phyloP scores from a whole-genome alignment of 345 rosid species.

The Excoecaria agallocha region DNA sequence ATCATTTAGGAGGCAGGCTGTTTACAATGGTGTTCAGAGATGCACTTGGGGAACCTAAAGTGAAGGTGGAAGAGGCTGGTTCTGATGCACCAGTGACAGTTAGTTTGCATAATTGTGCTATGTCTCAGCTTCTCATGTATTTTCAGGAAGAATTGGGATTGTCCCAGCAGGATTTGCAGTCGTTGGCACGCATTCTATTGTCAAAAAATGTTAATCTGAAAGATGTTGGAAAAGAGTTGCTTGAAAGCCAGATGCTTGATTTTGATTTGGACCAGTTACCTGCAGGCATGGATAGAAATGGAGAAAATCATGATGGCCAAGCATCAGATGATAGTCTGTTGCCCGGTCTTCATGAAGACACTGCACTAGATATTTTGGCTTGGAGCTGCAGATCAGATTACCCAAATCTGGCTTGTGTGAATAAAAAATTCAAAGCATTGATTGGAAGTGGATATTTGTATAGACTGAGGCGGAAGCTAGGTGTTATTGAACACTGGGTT shows the following conservation, averaged over 20 bases:
- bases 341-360: constrained; percentile 37
- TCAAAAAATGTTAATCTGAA: constrained; percentile 23
- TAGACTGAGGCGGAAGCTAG: constrained; percentile 33
- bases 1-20: neutral
- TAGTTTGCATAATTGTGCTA: constrained; percentile 15
- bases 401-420: constrained; percentile 36
- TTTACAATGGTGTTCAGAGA: constrained; percentile 40
- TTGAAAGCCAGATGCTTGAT: constrained; percentile 18
- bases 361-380: constrained; percentile 36
- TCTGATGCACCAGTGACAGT: constrained; percentile 11
- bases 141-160: constrained; percentile 11
- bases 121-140: neutral
- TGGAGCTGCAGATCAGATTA: constrained; percentile 39
- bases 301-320: constrained; percentile 24
- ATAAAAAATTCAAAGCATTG: constrained; percentile 34
- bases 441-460: constrained; percentile 41
- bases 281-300: constrained; percentile 13
- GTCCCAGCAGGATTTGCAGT: constrained; percentile 19
- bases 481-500: constrained; percentile 45
- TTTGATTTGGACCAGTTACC: constrained; percentile 16
- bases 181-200: constrained; percentile 16
- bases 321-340: constrained; percentile 26
- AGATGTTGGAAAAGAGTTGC: constrained; percentile 14
- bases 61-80: constrained; percentile 20
- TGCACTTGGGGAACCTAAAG: constrained; percentile 20